Conservation (phyloP, 352 stramenopile species). For the Globisporangium yorkense region DNA sequence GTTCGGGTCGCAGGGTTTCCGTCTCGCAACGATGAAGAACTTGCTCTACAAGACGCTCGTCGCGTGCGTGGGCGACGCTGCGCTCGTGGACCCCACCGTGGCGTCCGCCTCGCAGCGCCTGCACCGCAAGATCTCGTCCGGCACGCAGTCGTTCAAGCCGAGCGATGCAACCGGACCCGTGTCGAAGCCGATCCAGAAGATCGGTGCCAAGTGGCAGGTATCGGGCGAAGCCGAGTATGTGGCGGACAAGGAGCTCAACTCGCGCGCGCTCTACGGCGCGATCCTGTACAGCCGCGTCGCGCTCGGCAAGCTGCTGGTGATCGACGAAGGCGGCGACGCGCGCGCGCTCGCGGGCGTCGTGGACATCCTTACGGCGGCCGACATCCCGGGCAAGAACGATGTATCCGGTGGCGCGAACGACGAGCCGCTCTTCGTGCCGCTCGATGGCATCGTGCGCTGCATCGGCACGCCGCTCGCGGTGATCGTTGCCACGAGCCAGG, state of each 20-base stretch:
- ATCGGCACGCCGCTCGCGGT: constrained; percentile 32
- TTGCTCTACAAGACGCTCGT: constrained; percentile 96
- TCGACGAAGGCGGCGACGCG: constrained; percentile 90
- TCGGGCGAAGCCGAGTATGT: constrained; percentile 56
- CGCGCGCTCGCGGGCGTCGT: constrained; percentile 90
- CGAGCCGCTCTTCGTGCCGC: constrained; percentile 37
- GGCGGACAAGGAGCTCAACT: constrained; percentile 39
- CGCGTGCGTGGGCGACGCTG: constrained; percentile 21
- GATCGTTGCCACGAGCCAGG: constrained; percentile 28
- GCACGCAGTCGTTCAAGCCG: constrained; percentile 42
- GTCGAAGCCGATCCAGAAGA: constrained; percentile 47
- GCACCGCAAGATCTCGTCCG: constrained; percentile 35
- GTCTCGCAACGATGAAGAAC: constrained; percentile 25
- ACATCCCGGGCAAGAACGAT: constrained; percentile 79
- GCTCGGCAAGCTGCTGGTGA: constrained; percentile 90
- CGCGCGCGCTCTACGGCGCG: constrained; percentile 76
- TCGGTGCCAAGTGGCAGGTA: constrained; percentile 49
- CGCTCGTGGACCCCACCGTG: constrained; percentile 10
- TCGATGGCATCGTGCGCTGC: constrained; percentile 32
- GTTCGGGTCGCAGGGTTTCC: constrained; percentile 20
- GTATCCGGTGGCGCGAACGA: constrained; percentile 62
- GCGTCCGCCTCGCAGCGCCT: constrained; percentile 23
- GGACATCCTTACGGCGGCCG: constrained; percentile 77
- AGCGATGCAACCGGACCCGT: constrained; percentile 28
- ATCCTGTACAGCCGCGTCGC: constrained; percentile 76